Conservation (phyloP, 768 basidiomycete species). For the Hypholoma fasciculare region DNA sequence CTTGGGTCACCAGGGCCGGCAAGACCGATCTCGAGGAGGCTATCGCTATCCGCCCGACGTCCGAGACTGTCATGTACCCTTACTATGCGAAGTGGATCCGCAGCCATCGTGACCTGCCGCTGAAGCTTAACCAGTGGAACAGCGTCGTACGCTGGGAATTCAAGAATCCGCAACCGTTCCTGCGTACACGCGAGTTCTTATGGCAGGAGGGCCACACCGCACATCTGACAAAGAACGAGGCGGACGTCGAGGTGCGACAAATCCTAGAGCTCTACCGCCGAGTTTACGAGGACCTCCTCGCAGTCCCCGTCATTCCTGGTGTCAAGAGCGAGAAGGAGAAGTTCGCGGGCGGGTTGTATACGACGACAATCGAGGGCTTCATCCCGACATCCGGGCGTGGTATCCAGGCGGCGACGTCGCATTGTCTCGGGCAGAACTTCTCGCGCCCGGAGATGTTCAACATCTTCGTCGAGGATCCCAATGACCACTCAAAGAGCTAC, state of each 20-base stretch:
- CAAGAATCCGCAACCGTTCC: slow-evolving; percentile 99
- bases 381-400: slow-evolving; percentile 96
- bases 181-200: slow-evolving; percentile 98
- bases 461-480: slow-evolving; percentile 94
- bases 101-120: slow-evolving; percentile 92
- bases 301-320: slow-evolving; percentile 95
- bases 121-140: slow-evolving; percentile 99
- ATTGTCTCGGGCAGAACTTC: slow-evolving; percentile 98
- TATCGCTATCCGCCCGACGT: slow-evolving; percentile 97
- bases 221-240: slow-evolving; percentile 84
- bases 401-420: slow-evolving; percentile 97
- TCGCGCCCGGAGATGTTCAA: slow-evolving; percentile 96
- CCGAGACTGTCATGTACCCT: slow-evolving; percentile 99
- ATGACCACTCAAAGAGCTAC: slow-evolving; percentile 63
- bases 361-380: slow-evolving; percentile 97
- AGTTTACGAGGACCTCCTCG: slow-evolving; percentile 95
- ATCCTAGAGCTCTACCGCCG: slow-evolving; percentile 96
- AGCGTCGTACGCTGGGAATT: slow-evolving; percentile 99
- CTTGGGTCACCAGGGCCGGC: slow-evolving; percentile 98
- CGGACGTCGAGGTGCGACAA: slow-evolving; percentile 87
- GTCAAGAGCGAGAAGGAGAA: slow-evolving; percentile 99
- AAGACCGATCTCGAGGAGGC: slow-evolving; percentile 94
- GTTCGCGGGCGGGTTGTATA: slow-evolving; percentile 97
- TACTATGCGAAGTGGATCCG: slow-evolving; percentile 99
- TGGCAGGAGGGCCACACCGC: slow-evolving; percentile 99